phyloP scores from a whole-genome alignment of 208 protist species.

The Trypanosomatidae sp. region DNA sequence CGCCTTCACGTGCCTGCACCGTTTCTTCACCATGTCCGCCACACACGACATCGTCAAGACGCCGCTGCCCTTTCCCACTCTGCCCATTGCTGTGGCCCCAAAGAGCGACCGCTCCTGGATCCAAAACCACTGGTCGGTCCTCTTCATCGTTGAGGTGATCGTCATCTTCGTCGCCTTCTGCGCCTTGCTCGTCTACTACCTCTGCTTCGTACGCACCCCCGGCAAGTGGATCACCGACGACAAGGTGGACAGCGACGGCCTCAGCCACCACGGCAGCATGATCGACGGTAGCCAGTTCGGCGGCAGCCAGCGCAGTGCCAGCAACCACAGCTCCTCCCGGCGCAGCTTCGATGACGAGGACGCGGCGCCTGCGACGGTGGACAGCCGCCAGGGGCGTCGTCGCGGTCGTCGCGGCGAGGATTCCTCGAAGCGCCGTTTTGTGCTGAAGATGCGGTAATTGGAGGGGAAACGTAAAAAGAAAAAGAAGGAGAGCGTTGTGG shows the following conservation, averaged over 20 bases:
- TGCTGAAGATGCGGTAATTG: too few relatives aligned
- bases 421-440: too few relatives aligned
- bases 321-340: background rate
- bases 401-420: too few relatives aligned
- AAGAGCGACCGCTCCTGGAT: conserved; percentile 16
- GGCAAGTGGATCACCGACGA: conserved; percentile 25
- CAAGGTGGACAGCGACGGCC: conserved; percentile 16
- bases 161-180: conserved; percentile 39
- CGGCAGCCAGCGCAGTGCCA: background rate
- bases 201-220: conserved; percentile 24
- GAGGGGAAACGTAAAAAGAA: too few relatives aligned
- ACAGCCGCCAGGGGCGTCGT: too few relatives aligned
- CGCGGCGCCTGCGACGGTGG: too few relatives aligned
- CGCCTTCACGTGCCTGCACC: conserved; percentile 22
- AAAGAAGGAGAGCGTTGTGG: too few relatives aligned
- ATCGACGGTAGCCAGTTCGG: background rate
- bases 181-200: conserved; percentile 33
- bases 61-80: conserved; percentile 46
- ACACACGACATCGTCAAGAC: conserved; percentile 34
- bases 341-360: too few relatives aligned
- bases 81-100: conserved; percentile 22
- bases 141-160: conserved; percentile 29
- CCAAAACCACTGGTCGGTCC: conserved; percentile 36
- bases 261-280: conserved; percentile 23
- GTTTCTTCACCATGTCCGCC: too few relatives aligned